Percentiles rank a stretch among this genome's conserved stretches.
These are phyloP conservation scores for Leucocoprinus leucothites DNA, from an alignment of 768 basidiomycete species.

Conservation along the genomic window DNA sequence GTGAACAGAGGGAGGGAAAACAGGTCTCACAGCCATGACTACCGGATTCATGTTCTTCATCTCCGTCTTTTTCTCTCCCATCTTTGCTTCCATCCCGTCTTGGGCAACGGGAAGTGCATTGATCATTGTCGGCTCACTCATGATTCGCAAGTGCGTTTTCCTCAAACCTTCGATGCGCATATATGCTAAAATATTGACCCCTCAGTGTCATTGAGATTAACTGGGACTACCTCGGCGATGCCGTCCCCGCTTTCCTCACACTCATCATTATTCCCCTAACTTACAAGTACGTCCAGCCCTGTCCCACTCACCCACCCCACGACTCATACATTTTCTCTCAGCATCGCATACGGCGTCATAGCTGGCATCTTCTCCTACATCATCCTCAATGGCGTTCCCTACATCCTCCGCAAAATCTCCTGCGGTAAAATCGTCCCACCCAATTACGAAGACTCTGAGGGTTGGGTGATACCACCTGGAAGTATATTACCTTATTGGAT, in stretches of 20 bases:
- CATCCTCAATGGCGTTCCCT: slow-evolving; percentile 69
- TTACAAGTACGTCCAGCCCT: slow-evolving; percentile 50
- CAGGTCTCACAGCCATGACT: slow-evolving; percentile 75
- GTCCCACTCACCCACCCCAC: not conserved
- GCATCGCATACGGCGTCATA: slow-evolving; percentile 89
- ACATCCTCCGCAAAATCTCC: slow-evolving; percentile 49
- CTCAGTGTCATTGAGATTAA: slow-evolving; percentile 76
- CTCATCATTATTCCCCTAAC: slow-evolving; percentile 76
- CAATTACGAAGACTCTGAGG: slow-evolving; percentile 60
- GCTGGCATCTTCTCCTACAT: slow-evolving; percentile 71
- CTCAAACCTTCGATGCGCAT: not conserved
- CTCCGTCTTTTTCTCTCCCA: slow-evolving; percentile 83
- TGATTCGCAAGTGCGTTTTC: slow-evolving; percentile 71
- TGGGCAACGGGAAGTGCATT: slow-evolving; percentile 90
- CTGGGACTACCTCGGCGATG: slow-evolving; percentile 85
- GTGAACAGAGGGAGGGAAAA: slow-evolving; percentile 86
- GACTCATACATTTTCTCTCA: slow-evolving; percentile 21
- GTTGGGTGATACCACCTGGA: slow-evolving; percentile 71
- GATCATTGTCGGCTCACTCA: slow-evolving; percentile 82
- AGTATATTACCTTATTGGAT: slow-evolving; percentile 68
- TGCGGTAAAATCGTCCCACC: slow-evolving; percentile 63
- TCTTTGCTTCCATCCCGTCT: slow-evolving; percentile 82
- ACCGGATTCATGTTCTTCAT: slow-evolving; percentile 78
- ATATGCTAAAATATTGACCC: not conserved
- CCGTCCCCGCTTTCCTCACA: slow-evolving; percentile 84